These are phyloP conservation scores for Hyphopichia homilentoma DNA, from an alignment of 805 yeast genomes.

Conservation along the genomic window DNA sequence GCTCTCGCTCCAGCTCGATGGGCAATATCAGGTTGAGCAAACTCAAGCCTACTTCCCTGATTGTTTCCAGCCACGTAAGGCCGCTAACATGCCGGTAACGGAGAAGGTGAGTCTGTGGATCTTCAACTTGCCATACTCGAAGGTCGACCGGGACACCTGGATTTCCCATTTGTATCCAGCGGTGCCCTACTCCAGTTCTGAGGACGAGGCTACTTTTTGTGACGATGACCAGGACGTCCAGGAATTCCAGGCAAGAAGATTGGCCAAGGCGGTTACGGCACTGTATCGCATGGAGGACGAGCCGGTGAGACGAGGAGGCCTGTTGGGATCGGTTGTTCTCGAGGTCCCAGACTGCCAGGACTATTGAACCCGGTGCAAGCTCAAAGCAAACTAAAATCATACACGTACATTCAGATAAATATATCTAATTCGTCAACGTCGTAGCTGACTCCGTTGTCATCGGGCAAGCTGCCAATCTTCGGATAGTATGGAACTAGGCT, in stretches of 20 bases:
- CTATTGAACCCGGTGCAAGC: too few relatives aligned
- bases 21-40: too few relatives aligned
- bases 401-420: constrained; percentile 18
- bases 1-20: too few relatives aligned
- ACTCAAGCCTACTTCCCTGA: too few relatives aligned
- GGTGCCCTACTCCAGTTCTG: constrained; percentile 21
- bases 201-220: constrained; percentile 11
- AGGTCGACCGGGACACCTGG: too few relatives aligned
- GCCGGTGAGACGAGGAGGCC: constrained; percentile 7
- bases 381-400: neutral
- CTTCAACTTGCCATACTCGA: constrained; percentile 54
- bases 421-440: constrained; percentile 52
- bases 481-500: constrained; percentile 85
- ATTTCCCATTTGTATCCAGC: constrained; percentile 46
- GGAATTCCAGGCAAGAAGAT: constrained; percentile 50
- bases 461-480: constrained; percentile 30
- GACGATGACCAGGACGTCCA: constrained; percentile 44
- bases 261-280: constrained; percentile 43
- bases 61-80: constrained; percentile 65
- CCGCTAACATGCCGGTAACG: constrained; percentile 57
- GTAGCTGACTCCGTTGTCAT: constrained; percentile 19
- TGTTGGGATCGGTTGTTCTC: neutral
- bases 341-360: too few relatives aligned
- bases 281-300: constrained; percentile 34
- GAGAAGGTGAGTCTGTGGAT: constrained; percentile 72